Conservation (phyloP, 106 monocot genomes). For the Iris macrosiphon region DNA sequence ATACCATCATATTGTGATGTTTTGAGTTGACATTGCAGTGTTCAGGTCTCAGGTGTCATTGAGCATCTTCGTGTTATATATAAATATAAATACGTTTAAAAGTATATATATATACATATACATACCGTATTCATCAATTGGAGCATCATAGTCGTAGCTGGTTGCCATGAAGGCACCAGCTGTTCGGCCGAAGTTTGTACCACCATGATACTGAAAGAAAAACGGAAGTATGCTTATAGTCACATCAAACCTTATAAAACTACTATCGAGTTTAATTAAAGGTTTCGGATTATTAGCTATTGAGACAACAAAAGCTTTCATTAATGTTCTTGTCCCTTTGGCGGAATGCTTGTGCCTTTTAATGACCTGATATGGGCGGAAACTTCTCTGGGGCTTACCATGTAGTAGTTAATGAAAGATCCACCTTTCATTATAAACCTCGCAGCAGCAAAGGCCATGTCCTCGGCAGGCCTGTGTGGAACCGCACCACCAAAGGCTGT, state of each 20-base stretch:
- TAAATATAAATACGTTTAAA: no score
- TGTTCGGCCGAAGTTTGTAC: constrained; percentile 90
- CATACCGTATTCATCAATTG: constrained; percentile 83
- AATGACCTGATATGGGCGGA: no score
- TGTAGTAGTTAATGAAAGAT: constrained; percentile 94
- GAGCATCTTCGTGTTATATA: no score
- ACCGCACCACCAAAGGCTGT: constrained; percentile 76
- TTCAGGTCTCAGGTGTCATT: no score
- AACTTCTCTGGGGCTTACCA: no score
- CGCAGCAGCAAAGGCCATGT: constrained; percentile 82
- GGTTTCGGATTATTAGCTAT: background rate
- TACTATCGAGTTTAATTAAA: no score
- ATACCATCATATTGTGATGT: no score
- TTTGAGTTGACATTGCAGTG: no score
- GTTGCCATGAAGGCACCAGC: constrained; percentile 87
- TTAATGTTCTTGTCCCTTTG: no score
- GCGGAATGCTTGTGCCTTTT: no score
- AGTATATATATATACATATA: background rate
- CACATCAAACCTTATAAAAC: no score
- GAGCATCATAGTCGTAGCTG: constrained; percentile 93
- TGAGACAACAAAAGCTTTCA: no score
- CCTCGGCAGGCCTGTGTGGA: constrained; percentile 83
- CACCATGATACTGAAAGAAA: constrained; percentile 62
- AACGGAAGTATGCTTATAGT: background rate
- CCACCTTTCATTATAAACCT: constrained; percentile 93